Base-by-base conservation (phyloP, 352 stramenopile species). In the Globisporangium rhizosaccharum region DNA sequence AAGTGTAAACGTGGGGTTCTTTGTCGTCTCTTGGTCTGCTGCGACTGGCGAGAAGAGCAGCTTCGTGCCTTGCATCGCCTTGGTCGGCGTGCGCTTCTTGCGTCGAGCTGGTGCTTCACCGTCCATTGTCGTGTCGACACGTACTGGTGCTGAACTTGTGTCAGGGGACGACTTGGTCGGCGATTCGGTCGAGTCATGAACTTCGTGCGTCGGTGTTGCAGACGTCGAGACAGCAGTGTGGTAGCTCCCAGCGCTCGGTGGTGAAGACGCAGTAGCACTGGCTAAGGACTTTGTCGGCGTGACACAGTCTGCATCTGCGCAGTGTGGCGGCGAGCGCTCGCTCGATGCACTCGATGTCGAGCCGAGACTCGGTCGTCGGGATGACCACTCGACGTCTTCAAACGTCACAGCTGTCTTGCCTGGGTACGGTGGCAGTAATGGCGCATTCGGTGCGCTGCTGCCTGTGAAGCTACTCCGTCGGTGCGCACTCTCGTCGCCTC, bases 41-140 rank as follows among this genome's bases (percentile, higher is more conserved):
- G 68, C 70, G 50, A 82, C 57, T 1, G 72, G 74, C 0, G 72
- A 82, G 39, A 78, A 78, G 10, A 79, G 66, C 46, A 82, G 25
- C 48, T 79, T 76, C n/a, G 70, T 55, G 6, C 61, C 72, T 60
- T 76, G 49, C 25, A 51, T 62, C 14, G 53, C 66, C 51, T 67
- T 70, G 39, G 69, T 49, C 0, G 30, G 28, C 4, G 63, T 64
- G 33, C 33, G 33, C 17, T 67, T 65, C 51, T 57, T 70, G 39
- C 60, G 71, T 36, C 25, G 56, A 18, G 17, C 11, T 1, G 23
- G 20, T 17, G 46, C 23, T 10, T 56, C 48, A 9, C 44, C 49
- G 10, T 39, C 33, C 33, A 39, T 39, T 8, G 10, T 39, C 33
- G 33, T 12, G 8, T 39, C 33, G 5, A 14, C 33, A 12, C 5